Evolutionary conservation across 2,329 filamentous ascomycete species (phyloP).

Genomic region (Pestalotiopsis sp.): DNA sequence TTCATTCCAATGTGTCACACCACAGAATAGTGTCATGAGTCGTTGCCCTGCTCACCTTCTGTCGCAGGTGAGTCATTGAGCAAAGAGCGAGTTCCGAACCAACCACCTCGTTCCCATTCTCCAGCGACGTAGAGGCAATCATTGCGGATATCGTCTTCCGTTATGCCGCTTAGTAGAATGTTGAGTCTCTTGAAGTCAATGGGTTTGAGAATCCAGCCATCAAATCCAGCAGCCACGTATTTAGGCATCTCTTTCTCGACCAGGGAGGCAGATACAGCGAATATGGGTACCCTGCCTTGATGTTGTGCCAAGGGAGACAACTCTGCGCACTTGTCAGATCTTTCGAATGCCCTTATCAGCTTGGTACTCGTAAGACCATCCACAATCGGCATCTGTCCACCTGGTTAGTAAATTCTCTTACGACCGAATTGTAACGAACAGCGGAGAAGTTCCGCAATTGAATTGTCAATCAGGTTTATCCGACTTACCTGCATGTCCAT

Average conservation of each 20-base stretch:
- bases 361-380: slow-evolving; percentile 81
- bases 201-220: slow-evolving; percentile 89
- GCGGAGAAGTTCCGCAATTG: slow-evolving; percentile 3
- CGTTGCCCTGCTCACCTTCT: neutral
- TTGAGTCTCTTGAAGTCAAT: slow-evolving; percentile 78
- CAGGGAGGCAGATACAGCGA: slow-evolving; percentile 84
- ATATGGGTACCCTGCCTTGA: slow-evolving; percentile 74
- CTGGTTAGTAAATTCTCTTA: neutral
- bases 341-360: slow-evolving; percentile 76
- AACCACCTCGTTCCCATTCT: slow-evolving; percentile 82
- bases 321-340: slow-evolving; percentile 41
- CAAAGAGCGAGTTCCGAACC: slow-evolving; percentile 55
- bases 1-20: neutral
- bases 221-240: slow-evolving; percentile 79
- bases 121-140: slow-evolving; percentile 69
- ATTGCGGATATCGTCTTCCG: slow-evolving; percentile 56
- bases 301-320: slow-evolving; percentile 59
- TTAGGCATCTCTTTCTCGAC: slow-evolving; percentile 66
- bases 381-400: slow-evolving; percentile 80
- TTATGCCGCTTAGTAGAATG: slow-evolving; percentile 68
- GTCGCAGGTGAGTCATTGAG: slow-evolving; percentile 2
- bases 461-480: neutral
- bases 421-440: neutral
- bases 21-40: neutral
- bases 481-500: slow-evolving; percentile 87